Evolutionary conservation across 2,329 filamentous ascomycete species (phyloP).

Genomic region (Colletotrichum paranaense): DNA sequence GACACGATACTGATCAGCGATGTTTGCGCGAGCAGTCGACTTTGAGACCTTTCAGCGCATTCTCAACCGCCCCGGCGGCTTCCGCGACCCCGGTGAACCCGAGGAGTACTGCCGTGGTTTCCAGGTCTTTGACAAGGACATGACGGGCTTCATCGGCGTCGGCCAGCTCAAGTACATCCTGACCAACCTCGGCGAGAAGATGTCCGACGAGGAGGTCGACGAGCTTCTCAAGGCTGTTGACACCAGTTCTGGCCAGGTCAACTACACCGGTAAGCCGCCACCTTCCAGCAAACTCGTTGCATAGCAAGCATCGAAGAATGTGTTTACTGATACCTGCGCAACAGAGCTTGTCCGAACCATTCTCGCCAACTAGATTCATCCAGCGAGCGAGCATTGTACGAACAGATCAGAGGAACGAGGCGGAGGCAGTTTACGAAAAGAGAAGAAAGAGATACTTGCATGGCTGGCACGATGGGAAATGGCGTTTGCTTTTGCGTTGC

Average conservation of each 20-base stretch:
- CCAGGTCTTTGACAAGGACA: slow-evolving; percentile 99
- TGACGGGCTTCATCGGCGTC: slow-evolving; percentile 97
- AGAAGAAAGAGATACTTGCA: slow-evolving; percentile 28
- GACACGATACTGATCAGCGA: slow-evolving; percentile 25
- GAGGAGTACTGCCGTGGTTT: slow-evolving; percentile 99
- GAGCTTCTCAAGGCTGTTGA: slow-evolving; percentile 99
- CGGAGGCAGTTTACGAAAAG: slow-evolving; percentile 18
- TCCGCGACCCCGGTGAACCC: slow-evolving; percentile 97
- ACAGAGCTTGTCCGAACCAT: slow-evolving; percentile 87
- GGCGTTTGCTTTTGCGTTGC: slow-evolving; percentile 34
- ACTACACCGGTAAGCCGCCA: slow-evolving; percentile 83
- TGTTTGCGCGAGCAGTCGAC: slow-evolving; percentile 74
- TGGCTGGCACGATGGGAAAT: slow-evolving; percentile 35
- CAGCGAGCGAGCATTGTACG: slow-evolving; percentile 20
- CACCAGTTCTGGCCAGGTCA: slow-evolving; percentile 94
- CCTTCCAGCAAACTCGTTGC: too few relatives aligned
- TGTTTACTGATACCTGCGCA: neutral
- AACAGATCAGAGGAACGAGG: neutral
- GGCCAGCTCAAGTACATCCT: slow-evolving; percentile 98
- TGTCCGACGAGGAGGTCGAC: slow-evolving; percentile 98
- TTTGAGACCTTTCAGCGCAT: slow-evolving; percentile 98
- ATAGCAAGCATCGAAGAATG: too few relatives aligned
- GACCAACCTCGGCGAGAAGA: slow-evolving; percentile 98
- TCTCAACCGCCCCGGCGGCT: slow-evolving; percentile 96
- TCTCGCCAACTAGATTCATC: slow-evolving; percentile 75